Conservation (phyloP, 495 filamentous ascomycete species). For the Stereocaulon alpinum region DNA sequence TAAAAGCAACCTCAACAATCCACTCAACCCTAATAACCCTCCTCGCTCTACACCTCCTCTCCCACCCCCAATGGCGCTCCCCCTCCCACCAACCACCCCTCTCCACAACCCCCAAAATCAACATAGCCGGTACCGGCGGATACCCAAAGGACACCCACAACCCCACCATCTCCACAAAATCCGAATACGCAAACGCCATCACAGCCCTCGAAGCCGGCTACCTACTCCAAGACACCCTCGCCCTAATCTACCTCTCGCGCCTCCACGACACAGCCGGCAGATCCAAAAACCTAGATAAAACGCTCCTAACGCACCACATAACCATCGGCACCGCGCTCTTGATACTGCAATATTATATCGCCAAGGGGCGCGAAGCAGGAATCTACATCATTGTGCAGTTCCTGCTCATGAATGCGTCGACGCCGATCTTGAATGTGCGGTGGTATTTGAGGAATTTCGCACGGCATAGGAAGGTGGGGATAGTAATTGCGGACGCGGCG, state of each 20-base stretch:
- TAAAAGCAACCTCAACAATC: constrained; percentile 16
- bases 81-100: not conserved
- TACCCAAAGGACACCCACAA: constrained; percentile 15
- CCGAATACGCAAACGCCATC: constrained; percentile 20
- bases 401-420: constrained; percentile 25
- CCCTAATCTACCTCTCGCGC: constrained; percentile 9
- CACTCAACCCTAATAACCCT: constrained; percentile 17
- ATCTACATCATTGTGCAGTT: constrained; percentile 24
- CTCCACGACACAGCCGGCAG: not conserved
- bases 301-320: constrained; percentile 20
- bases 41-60: not conserved
- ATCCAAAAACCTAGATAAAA: constrained; percentile 7
- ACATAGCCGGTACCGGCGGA: not conserved
- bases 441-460: constrained; percentile 15
- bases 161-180: constrained; percentile 19
- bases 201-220: constrained; percentile 25
- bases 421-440: constrained; percentile 18
- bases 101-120: not conserved
- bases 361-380: constrained; percentile 20
- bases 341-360: constrained; percentile 23
- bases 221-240: constrained; percentile 21
- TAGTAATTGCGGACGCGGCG: constrained; percentile 1
- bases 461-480: not conserved
- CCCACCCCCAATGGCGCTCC: not conserved
- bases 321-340: constrained; percentile 18